Base-by-base conservation (phyloP, 192 early-diverging fungal species). In the Paraglomus occultum region DNA sequence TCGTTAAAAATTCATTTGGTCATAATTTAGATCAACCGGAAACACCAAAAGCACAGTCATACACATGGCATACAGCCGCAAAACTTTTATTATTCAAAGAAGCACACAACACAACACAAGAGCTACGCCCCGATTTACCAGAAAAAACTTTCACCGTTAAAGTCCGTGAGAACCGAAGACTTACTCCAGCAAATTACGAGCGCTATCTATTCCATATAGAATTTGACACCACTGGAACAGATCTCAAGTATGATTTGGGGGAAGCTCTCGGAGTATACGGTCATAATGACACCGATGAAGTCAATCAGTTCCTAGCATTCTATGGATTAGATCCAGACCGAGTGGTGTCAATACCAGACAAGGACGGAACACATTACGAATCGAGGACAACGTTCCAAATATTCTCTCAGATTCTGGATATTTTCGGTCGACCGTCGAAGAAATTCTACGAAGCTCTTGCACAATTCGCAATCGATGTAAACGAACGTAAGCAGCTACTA, bases 141-240 rank as follows among this genome's bases (percentile, higher is more conserved):
- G 89, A 83, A 50, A 74, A 86, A 23, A 85, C 85, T 7, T 90
- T 79, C 71, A 51, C 79, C 14, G 85, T 92, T 64, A 86, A 69
- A 48, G 81, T 91, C 45, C 85, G 87, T 9, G 89, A 90, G 63
- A 92, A 91, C 79, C 71, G 81, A 38, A 90, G 94, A n/a, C 81
- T 98, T 64, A 98, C 95, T 7, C 94, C 95, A 6, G 74, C 75
- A 6, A 74, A 79, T 44, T 98, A 98, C 79, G 95, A 98, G 71
- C 93, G 95, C 70, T 95, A 96, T 73, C 91, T 98, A 12, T 94
- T 98, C 88, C 95, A 98, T 77, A 84, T 98, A 45, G 95, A 98
- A 77, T 92, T 98, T 72, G 95, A 96, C 72, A 92, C 89, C 22
- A 82, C 81, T 47, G 80, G 78, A 54, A 91, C 90, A 6, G 88